Base-by-base conservation (phyloP, 768 basidiomycete genomes). In the Cystoderma amianthinum region DNA sequence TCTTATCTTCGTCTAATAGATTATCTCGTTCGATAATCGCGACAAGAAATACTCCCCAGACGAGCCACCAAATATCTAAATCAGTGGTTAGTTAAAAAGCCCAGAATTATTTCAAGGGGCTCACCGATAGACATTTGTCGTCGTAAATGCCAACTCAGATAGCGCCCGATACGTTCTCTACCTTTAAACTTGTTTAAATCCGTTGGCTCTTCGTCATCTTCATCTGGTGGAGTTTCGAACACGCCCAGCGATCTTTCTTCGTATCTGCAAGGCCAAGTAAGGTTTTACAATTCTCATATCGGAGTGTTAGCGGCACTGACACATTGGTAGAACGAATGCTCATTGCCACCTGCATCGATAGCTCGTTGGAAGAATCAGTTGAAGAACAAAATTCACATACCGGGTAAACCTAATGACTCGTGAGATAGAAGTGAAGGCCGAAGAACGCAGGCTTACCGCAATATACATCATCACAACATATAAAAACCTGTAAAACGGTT, bases 401-500 rank as follows among this genome's bases (percentile, higher is more conserved):
- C 21, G 69, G 69, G 48, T 72, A 72, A 0, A 73, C 59, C 68
- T 70, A 40, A 2, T n/a, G n/a, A n/a, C n/a, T n/a, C n/a, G 35
- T 34, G 37, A 41, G 10, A 39, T 13, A 7, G 15, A 50, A 45
- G 19, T 38, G 48, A 24, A 45, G n/a, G n/a, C n/a, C n/a, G n/a
- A n/a, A n/a, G n/a, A n/a, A n/a, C n/a, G n/a, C 47, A 33, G 39
- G 61, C 72, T 55, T 48, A 78, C 65, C 22, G 74, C 72, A 39
- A 80, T 78, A 45, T 78, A 80, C 85, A 86, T 89, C 83, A 91
- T 82, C 44, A 86, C 74, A 5, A 84, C 70, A 50, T 85, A 85
- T 1, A 87, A 54, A 30, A 87, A 80, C 47, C 79, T 80, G 37
- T 9, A 45, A 24, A 33, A 15, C 38, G 36, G n/a, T 13, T 34